These are phyloP conservation scores for Umbelopsis sp. DNA, from an alignment of 371 early-diverging fungal genomes.

Conservation along the genomic window DNA sequence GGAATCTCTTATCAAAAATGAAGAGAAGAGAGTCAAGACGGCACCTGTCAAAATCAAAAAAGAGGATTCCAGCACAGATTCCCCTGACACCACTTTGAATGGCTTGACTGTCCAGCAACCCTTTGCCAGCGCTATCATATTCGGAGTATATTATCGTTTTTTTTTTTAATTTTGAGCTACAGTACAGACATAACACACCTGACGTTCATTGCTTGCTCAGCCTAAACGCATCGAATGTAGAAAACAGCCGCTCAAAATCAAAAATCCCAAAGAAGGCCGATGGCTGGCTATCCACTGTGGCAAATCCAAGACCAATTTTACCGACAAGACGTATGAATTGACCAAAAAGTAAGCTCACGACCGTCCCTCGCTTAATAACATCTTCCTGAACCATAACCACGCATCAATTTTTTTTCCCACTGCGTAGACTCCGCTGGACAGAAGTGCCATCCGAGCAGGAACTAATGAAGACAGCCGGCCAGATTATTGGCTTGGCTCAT, in stretches of 20 bases:
- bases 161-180: not conserved
- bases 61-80: not conserved
- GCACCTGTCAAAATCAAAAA: not conserved
- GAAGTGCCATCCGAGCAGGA: not conserved
- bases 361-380: not conserved
- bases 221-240: conserved; percentile 15
- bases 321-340: conserved; percentile 1
- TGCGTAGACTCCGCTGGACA: not conserved
- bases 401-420: not conserved
- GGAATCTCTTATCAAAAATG: not conserved
- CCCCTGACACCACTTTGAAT: not conserved
- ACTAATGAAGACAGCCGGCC: not conserved
- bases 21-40: not conserved
- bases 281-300: conserved; percentile 14
- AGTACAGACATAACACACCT: not conserved
- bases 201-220: not conserved
- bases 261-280: not conserved
- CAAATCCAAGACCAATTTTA: not conserved
- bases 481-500: conserved; percentile 13
- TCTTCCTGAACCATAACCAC: not conserved
- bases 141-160: no score
- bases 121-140: conserved; percentile 2
- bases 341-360: conserved; percentile 8
- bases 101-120: conserved; percentile 12
- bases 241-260: conserved; percentile 2